phyloP scores from a whole-genome alignment of 2,329 filamentous ascomycete genomes.

The Pyrenophora tritici-repentis region DNA sequence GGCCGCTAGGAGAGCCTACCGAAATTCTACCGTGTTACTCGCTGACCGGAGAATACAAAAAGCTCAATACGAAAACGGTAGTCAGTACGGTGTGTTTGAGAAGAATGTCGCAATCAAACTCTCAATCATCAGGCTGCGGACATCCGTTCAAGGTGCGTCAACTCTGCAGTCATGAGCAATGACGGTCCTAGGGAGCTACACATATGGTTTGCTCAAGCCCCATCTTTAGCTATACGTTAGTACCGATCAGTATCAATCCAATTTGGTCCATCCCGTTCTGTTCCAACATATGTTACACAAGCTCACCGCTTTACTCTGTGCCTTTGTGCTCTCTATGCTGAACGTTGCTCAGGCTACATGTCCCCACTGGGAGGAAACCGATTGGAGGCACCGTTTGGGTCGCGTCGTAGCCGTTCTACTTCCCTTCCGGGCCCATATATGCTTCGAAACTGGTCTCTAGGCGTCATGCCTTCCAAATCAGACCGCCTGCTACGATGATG shows the following conservation, averaged over 20 bases:
- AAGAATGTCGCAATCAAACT: too few species aligned
- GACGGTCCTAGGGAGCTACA: too few species aligned
- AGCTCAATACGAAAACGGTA: too few species aligned
- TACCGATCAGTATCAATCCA: not conserved
- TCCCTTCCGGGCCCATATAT: not conserved
- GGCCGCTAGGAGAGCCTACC: too few species aligned
- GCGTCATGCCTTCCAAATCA: constrained; percentile 6
- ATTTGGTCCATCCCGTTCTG: not conserved
- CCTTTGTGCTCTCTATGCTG: constrained; percentile 16
- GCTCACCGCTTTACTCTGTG: constrained; percentile 32
- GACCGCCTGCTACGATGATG: constrained; percentile 7
- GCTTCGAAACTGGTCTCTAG: not conserved
- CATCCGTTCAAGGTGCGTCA: not conserved
- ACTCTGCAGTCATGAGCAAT: not conserved
- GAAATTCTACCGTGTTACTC: too few species aligned
- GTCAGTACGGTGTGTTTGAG: too few species aligned
- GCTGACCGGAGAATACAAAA: too few species aligned
- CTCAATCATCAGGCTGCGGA: not conserved
- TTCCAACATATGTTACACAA: constrained; percentile 21
- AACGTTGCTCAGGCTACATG: constrained; percentile 25
- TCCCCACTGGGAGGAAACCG: constrained; percentile 24
- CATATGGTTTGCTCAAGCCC: not conserved
- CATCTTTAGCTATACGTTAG: not conserved
- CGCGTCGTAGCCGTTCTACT: not conserved
- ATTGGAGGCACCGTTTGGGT: constrained; percentile 23